phyloP scores from a whole-genome alignment of 352 stramenopile genomes.

The Peronospora belbahrii region DNA sequence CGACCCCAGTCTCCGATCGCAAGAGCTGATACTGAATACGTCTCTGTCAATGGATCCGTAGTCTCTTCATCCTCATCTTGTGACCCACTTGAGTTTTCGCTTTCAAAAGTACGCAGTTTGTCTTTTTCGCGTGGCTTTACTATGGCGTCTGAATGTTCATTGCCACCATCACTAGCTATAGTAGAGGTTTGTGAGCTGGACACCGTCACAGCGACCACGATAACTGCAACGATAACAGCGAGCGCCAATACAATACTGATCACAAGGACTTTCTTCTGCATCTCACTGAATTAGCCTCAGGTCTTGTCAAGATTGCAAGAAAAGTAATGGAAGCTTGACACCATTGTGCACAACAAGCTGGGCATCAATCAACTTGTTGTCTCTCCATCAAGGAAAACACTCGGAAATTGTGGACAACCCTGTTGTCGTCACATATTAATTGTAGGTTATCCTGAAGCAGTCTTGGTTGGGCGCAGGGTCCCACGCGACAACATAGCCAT shows the following conservation, averaged over 20 bases:
- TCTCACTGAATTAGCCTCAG: not conserved
- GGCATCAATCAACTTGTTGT: constrained; percentile 3
- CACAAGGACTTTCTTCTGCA: constrained; percentile 27
- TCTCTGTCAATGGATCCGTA: constrained; percentile 29
- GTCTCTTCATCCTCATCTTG: constrained; percentile 25
- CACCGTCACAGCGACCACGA: constrained; percentile 42
- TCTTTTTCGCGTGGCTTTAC: constrained; percentile 1
- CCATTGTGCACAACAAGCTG: not conserved
- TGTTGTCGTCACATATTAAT: not conserved
- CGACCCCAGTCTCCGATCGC: constrained; percentile 75
- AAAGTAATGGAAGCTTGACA: constrained; percentile 5
- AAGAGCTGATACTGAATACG: constrained; percentile 43
- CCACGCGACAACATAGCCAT: not conserved
- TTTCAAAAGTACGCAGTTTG: constrained; percentile 18
- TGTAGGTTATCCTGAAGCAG: not conserved
- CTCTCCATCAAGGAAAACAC: constrained; percentile 2
- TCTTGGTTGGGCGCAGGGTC: constrained; percentile 4
- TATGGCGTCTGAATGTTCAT: constrained; percentile 3
- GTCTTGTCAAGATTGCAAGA: constrained; percentile 5
- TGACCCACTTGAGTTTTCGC: constrained; percentile 13
- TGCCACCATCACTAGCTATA: constrained; percentile 2
- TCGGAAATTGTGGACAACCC: not conserved
- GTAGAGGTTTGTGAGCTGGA: constrained; percentile 19
- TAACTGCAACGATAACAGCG: constrained; percentile 32
- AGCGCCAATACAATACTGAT: constrained; percentile 30